A percentile compares a stretch with the other conserved stretches of the same genome.
Conservation (phyloP, 75 land plant species). For the Chamaecyparis obtusa region DNA sequence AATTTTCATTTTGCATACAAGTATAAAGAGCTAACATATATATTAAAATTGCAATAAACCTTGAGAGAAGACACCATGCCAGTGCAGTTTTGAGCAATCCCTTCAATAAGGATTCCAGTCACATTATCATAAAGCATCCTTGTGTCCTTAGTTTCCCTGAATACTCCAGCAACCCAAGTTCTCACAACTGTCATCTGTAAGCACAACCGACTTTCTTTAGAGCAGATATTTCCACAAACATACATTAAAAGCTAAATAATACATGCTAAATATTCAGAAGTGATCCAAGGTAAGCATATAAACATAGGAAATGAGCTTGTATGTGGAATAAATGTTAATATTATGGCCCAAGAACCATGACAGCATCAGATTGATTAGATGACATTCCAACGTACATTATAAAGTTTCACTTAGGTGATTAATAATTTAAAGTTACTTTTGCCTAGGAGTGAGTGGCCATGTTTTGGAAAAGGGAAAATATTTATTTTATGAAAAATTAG, state of each 20-base stretch:
- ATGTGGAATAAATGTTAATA: background rate
- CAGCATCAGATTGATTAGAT: background rate
- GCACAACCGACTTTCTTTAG: background rate
- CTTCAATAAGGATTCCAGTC: constrained; percentile 36
- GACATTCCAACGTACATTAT: too few relatives aligned
- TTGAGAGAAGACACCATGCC: constrained; percentile 41
- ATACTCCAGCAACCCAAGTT: constrained; percentile 39
- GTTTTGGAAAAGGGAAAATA: too few relatives aligned
- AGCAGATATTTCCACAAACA: background rate
- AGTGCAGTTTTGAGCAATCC: constrained; percentile 61
- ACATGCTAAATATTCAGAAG: background rate
- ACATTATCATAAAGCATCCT: constrained; percentile 8
- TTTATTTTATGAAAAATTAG: too few relatives aligned
- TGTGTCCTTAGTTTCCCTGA: constrained; percentile 16
- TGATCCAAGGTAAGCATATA: background rate
- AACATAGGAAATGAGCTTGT: background rate
- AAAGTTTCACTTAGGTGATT: too few relatives aligned
- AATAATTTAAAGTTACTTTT: too few relatives aligned
- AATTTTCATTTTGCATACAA: background rate
- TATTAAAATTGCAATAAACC: background rate
- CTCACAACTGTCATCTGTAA: constrained; percentile 47
- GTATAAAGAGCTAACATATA: background rate
- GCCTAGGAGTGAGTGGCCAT: too few relatives aligned
- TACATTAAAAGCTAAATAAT: background rate
- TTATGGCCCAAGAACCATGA: background rate